These are phyloP conservation scores for Aspergillus eucalypticola DNA, from an alignment of 2,329 filamentous ascomycete species.

Conservation along the genomic window DNA sequence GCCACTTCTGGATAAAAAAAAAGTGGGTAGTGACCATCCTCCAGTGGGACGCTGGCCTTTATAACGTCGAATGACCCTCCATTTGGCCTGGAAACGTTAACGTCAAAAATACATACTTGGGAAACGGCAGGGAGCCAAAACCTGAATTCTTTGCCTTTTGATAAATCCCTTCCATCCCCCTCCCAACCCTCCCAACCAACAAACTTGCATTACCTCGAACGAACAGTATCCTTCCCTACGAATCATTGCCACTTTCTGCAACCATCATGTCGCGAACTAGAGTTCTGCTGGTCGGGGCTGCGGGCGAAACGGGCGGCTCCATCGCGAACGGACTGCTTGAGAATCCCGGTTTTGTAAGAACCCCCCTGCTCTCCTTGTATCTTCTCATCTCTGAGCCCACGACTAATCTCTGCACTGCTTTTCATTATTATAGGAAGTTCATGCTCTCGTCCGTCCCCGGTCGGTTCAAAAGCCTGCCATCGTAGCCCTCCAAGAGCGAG, in stretches of 20 bases:
- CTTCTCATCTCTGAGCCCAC: neutral
- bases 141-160: slow-evolving; percentile 1
- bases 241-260: slow-evolving; percentile 10
- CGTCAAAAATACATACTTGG: slow-evolving; percentile 10
- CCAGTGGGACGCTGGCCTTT: slow-evolving; percentile 34
- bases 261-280: slow-evolving; percentile 38
- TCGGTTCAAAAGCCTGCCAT: slow-evolving; percentile 52
- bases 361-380: slow-evolving; percentile 3
- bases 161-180: slow-evolving; percentile 2
- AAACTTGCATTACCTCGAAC: neutral
- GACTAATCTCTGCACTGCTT: slow-evolving; percentile 10
- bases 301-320: slow-evolving; percentile 43
- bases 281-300: slow-evolving; percentile 41
- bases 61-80: slow-evolving; percentile 35
- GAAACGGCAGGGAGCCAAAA: slow-evolving; percentile 4
- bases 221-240: neutral
- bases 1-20: slow-evolving; percentile 30
- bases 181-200: neutral
- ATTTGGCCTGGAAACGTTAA: slow-evolving; percentile 20
- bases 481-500: slow-evolving; percentile 41
- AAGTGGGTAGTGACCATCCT: slow-evolving; percentile 36
- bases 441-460: slow-evolving; percentile 49
- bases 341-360: slow-evolving; percentile 26
- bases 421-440: slow-evolving; percentile 45
- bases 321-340: slow-evolving; percentile 41